These are phyloP conservation scores for Aureobasidium sp. DNA, from an alignment of 2,329 filamentous ascomycete species.

Conservation along the genomic window DNA sequence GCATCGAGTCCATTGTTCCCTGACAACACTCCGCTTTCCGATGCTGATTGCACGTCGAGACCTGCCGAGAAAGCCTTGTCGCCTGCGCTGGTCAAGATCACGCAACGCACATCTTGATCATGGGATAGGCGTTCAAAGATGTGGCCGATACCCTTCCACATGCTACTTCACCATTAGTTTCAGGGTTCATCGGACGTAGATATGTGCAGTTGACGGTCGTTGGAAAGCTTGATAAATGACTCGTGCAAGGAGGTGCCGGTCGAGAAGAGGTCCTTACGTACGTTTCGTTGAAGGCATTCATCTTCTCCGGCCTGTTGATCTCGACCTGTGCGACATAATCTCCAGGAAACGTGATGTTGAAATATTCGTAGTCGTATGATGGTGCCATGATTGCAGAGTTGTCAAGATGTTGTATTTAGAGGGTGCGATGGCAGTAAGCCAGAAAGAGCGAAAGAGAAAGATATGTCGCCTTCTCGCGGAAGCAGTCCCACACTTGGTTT, in stretches of 20 bases:
- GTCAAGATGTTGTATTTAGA: neutral
- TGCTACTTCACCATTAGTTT: conserved; percentile 37
- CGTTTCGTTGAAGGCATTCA: conserved; percentile 78
- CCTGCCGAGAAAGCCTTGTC: conserved; percentile 80
- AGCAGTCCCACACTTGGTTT: neutral
- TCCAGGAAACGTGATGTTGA: conserved; percentile 64
- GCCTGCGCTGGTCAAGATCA: conserved; percentile 75
- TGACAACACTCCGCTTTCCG: conserved; percentile 7
- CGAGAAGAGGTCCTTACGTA: conserved; percentile 30
- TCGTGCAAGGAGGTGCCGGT: neutral
- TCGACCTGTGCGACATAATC: conserved; percentile 82
- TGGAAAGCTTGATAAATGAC: neutral
- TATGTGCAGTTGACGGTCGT: neutral
- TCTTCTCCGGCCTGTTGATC: conserved; percentile 77
- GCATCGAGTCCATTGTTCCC: conserved; percentile 12
- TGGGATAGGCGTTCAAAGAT: conserved; percentile 67
- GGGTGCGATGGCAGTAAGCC: neutral
- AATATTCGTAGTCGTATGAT: conserved; percentile 54
- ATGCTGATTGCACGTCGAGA: conserved; percentile 56
- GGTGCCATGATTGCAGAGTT: neutral
- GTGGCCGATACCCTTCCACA: conserved; percentile 75
- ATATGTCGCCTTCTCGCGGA: neutral
- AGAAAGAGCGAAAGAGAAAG: neutral
- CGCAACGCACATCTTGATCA: conserved; percentile 65
- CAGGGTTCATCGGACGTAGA: neutral